Percentiles rank a stretch among this genome's conserved stretches.
Evolutionary conservation across 2,329 filamentous ascomycete species (phyloP).

Genomic region (Trichoderma sp.): DNA sequence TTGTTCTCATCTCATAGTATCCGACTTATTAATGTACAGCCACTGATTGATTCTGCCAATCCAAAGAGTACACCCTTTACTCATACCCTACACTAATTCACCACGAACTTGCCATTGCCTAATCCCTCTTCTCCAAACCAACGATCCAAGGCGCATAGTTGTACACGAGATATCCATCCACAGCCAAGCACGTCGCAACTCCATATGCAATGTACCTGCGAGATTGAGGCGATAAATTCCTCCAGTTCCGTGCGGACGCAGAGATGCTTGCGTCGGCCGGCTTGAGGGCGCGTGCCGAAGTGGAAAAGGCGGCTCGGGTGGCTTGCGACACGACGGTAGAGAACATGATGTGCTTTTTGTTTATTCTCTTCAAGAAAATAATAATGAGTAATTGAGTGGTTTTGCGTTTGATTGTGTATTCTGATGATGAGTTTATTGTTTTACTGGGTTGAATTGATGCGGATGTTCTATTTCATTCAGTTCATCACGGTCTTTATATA

Average conservation of each 20-base stretch:
- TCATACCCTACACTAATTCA: neutral
- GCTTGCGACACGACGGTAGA: neutral
- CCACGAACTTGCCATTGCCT: too few relatives aligned
- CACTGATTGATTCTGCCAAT: neutral
- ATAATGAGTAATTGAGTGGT: neutral
- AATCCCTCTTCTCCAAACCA: constrained; percentile 1
- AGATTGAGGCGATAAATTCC: constrained; percentile 28
- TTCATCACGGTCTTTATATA: constrained; percentile 8
- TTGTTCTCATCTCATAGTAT: neutral
- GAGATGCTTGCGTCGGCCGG: constrained; percentile 14
- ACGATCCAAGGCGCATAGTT: constrained; percentile 27
- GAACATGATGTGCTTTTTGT: neutral
- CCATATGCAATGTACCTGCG: constrained; percentile 28
- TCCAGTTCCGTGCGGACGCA: constrained; percentile 27
- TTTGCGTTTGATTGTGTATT: neutral
- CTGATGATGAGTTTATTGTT: neutral
- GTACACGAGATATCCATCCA: constrained; percentile 30
- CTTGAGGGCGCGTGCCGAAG: constrained; percentile 20
- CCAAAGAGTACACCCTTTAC: neutral
- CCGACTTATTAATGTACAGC: neutral
- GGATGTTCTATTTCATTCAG: neutral
- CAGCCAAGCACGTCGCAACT: constrained; percentile 20
- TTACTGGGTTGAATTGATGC: neutral
- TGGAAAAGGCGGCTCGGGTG: constrained; percentile 26
- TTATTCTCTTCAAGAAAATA: neutral